These are phyloP conservation scores for Sugiyamaella xylanicola DNA, from an alignment of 1,139 yeast genomes.

Conservation along the genomic window DNA sequence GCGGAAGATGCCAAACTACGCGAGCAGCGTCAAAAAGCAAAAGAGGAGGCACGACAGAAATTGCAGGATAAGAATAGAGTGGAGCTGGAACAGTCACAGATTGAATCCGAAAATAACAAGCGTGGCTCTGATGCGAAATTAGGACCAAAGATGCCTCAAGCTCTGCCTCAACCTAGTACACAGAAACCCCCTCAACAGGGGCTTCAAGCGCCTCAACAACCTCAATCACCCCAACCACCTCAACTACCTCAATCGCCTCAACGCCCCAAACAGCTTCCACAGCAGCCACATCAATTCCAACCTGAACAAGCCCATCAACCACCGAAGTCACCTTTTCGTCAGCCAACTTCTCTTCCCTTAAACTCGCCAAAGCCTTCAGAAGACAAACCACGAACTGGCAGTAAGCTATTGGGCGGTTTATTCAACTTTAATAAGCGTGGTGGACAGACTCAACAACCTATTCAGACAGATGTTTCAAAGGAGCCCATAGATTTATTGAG, in stretches of 20 bases:
- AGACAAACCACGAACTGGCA: neutral
- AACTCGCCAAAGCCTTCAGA: neutral
- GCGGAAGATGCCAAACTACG: conserved; percentile 25
- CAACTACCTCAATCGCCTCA: no score
- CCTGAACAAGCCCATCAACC: neutral
- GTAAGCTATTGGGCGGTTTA: neutral
- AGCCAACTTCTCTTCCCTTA: neutral
- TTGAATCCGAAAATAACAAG: no score
- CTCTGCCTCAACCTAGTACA: neutral
- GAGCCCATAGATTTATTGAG: conserved; percentile 13
- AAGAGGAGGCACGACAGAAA: conserved; percentile 17
- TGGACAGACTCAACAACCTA: neutral
- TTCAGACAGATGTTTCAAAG: neutral
- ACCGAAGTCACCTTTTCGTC: neutral
- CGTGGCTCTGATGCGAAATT: neutral
- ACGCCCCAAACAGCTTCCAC: no score
- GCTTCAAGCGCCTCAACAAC: conserved; percentile 3
- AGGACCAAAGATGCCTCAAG: neutral
- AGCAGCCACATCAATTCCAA: no score
- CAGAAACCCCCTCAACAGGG: neutral
- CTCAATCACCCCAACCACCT: neutral
- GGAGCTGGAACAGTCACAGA: conserved; percentile 14
- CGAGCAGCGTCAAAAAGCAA: conserved; percentile 17
- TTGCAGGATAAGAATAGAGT: conserved; percentile 19
- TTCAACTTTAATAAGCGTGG: neutral